Evolutionary conservation across 371 early-diverging fungal species (phyloP).

Genomic region (Mortierella sp.): DNA sequence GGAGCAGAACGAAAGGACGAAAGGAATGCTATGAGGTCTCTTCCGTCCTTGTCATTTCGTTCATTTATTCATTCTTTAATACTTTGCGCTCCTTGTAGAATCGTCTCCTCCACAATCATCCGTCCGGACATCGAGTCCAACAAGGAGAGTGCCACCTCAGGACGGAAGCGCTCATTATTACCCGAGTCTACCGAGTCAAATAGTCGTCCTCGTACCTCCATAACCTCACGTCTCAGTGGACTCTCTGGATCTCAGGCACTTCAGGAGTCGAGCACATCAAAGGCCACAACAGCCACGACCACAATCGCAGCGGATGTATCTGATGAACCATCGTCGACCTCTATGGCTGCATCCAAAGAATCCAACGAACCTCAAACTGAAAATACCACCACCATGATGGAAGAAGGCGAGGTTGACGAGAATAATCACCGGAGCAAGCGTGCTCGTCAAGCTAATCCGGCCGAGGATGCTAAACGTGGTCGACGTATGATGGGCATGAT

Average conservation of each 20-base stretch:
- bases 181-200: slow-evolving; percentile 24
- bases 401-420: not conserved
- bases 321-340: no score
- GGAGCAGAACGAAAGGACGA: no score
- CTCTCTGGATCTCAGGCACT: no score
- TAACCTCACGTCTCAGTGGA: slow-evolving; percentile 15
- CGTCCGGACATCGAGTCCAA: slow-evolving; percentile 18
- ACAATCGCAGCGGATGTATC: no score
- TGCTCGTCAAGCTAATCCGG: slow-evolving; percentile 18
- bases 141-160: not conserved
- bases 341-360: no score
- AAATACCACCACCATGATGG: no score
- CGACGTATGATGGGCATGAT: slow-evolving; percentile 55
- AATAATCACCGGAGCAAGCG: slow-evolving; percentile 16
- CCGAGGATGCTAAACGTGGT: slow-evolving; percentile 39
- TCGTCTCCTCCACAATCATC: slow-evolving; percentile 40
- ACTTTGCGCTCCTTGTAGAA: slow-evolving; percentile 6
- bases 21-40: no score
- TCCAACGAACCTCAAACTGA: no score
- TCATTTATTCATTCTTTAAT: not conserved
- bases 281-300: not conserved
- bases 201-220: slow-evolving; percentile 1
- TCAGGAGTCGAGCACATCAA: no score
- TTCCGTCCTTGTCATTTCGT: no score
- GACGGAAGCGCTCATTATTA: slow-evolving; percentile 31